A percentile compares a stretch with the other conserved stretches of the same genome.
Evolutionary conservation across 495 filamentous ascomycete species (phyloP).

Genomic region (Penicillium diatomitis): DNA sequence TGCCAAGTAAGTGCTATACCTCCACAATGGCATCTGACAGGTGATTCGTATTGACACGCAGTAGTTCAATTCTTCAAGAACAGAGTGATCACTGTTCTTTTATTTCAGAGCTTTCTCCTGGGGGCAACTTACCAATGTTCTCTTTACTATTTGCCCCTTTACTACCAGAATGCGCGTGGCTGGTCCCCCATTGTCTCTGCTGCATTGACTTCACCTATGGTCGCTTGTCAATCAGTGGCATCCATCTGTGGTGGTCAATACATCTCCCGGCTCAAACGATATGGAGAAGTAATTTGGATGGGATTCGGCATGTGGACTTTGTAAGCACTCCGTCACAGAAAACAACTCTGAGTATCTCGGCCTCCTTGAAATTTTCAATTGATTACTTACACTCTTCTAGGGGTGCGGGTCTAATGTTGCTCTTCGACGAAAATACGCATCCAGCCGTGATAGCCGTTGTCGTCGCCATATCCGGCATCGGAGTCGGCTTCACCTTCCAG

Average conservation of each 20-base stretch:
- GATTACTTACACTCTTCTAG: slow-evolving; percentile 6
- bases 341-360: not conserved
- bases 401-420: slow-evolving; percentile 43
- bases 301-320: slow-evolving; percentile 47
- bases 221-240: slow-evolving; percentile 40
- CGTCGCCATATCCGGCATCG: slow-evolving; percentile 44
- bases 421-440: slow-evolving; percentile 39
- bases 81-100: slow-evolving; percentile 39
- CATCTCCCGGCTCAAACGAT: slow-evolving; percentile 45
- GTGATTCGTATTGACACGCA: slow-evolving; percentile 6
- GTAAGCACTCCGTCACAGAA: slow-evolving; percentile 15
- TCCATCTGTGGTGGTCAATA: slow-evolving; percentile 49
- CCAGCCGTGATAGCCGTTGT: slow-evolving; percentile 43
- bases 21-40: not conserved
- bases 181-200: slow-evolving; percentile 42
- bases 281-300: slow-evolving; percentile 48
- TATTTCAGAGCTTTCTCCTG: slow-evolving; percentile 52
- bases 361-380: no score
- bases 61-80: slow-evolving; percentile 48
- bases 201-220: slow-evolving; percentile 43
- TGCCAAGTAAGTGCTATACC: slow-evolving; percentile 36
- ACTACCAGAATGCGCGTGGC: slow-evolving; percentile 46
- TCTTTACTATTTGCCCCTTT: slow-evolving; percentile 44
- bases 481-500: slow-evolving; percentile 51
- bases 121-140: slow-evolving; percentile 50